Evolutionary conservation across 192 early-diverging fungal genomes (phyloP).

Genomic region (Backusella morwellensis): DNA sequence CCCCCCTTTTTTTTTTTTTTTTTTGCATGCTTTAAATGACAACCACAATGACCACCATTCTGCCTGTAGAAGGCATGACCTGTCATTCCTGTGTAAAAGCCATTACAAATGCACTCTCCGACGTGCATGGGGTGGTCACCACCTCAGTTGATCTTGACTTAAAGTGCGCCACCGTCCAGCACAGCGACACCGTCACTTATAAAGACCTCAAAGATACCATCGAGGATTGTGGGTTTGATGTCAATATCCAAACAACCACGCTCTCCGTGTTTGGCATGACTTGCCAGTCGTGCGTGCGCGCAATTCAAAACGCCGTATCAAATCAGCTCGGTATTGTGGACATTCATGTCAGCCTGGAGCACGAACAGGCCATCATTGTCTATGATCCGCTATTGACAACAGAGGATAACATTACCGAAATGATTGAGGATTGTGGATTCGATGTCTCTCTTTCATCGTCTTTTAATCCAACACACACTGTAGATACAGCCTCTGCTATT

Average conservation of each 20-base stretch:
- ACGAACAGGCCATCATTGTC: constrained; percentile 28
- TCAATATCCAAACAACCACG: constrained; percentile 20
- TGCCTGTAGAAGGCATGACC: constrained; percentile 77
- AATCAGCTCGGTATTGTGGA: constrained; percentile 50
- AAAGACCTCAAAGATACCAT: constrained; percentile 45
- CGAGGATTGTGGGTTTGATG: constrained; percentile 70
- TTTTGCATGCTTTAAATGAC: background rate
- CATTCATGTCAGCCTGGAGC: constrained; percentile 49
- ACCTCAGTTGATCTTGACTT: background rate
- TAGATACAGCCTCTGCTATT: constrained; percentile 42
- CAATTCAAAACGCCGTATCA: constrained; percentile 59
- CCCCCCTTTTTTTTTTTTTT: background rate
- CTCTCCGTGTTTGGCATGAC: constrained; percentile 76
- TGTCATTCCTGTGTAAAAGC: constrained; percentile 82
- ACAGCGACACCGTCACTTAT: background rate
- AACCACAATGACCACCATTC: background rate
- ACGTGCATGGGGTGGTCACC: background rate
- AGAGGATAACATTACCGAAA: background rate
- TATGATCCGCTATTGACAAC: background rate
- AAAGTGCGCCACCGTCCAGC: constrained; percentile 15
- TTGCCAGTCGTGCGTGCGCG: constrained; percentile 79
- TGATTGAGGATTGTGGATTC: constrained; percentile 21
- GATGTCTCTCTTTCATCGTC: constrained; percentile 53
- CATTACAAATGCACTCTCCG: constrained; percentile 56
- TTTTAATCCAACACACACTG: constrained; percentile 72